Base-by-base conservation (phyloP, 2,329 filamentous ascomycete species). In the Zopfia rhizophila region DNA sequence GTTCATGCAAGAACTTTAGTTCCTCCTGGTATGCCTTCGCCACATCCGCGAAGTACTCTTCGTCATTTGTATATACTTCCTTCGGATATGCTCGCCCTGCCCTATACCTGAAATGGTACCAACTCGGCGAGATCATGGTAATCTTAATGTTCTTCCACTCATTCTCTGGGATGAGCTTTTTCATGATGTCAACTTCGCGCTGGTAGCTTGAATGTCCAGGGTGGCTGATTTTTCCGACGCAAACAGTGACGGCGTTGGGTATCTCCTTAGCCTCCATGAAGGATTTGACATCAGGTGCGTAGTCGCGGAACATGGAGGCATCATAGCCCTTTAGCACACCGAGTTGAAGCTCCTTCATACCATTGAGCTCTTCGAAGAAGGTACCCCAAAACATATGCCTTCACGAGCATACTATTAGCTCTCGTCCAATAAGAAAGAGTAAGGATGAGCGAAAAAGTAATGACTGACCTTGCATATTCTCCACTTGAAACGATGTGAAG, bases 51-150 rank as follows among this genome's bases (percentile, higher is more conserved):
- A 78, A 78, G 52, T 78, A 78, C 47, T 78, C 75, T 27, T 76
- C 72, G 38, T 78, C 76, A 37, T 67, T 75, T 10, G 63, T 62
- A 48, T 78, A 78, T 5, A 75, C 72, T 4, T 75, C 74, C 51
- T 74, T 69, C 7, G 72, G 66, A 47, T 75, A 78, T n/a, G 72
- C 72, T 41, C 70, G 72, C 21, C 73, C 74, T 49, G 82, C 78
- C 68, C 81, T 78, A 64, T 84, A 84, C 37, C 85, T 79, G 61
- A 87, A 76, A 69, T 90, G 86, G 65, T 88, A 89, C 81, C 85
- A 88, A 66, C 83, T 83, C 2, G 85, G 84, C 4, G 85, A 83
- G 13, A 85, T 82, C 59, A 89, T 74, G 13, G 86, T 88, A 56
- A 89, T 80, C 74, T 89, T 88, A 68, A 86, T 82, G 53, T 87